Base-by-base conservation (phyloP, 2,329 filamentous ascomycete species). In the Ophiostoma ips region DNA sequence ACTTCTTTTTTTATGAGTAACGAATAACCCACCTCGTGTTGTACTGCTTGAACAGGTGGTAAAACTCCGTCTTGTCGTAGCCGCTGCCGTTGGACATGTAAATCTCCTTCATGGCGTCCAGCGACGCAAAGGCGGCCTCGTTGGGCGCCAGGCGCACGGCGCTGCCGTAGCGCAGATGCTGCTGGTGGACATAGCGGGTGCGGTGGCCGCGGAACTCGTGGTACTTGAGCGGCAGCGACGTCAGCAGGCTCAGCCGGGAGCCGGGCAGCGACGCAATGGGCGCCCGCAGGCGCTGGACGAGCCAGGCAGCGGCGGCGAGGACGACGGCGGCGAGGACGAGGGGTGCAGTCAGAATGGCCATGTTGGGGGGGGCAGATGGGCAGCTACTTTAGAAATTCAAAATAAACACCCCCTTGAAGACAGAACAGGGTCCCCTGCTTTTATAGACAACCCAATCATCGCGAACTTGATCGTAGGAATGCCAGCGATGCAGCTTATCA, bases 61-160 rank as follows among this genome's bases (percentile, higher is more conserved):
- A 82, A 55, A 81, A 81, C 53, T 77, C 73, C 0, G 76, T 79
- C 64, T 81, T 81, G 58, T 81, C 75, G 58, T 77, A 82, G 16
- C 77, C 78, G 57, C 76, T 80, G 3, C 77, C 77, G 0, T 72
- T 71, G 0, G 72, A 76, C 55, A 71, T 70, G 61, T 83, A 83
- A 45, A 81, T 81, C 63, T 80, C 75, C 58, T 76, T 80, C 44
- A 80, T 62, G 0, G 73, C 78, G 6, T 69, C 65, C 15, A 67
- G 61, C 2, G 74, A 77, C 1, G 73, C 71, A 54, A 81, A 81
- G 0, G 74, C 73, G 5, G 77, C 71, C 61, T 82, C 77, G 53
- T 71, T 71, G 0, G 77, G 77, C 1, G 69, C 71, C 24, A 81
- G 58, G 3, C 77, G 70, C 13, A 82, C 74, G 0, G 73, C 71